Evolutionary conservation across 495 filamentous ascomycete species (phyloP).

Genomic region (Penicillium arizonense): DNA sequence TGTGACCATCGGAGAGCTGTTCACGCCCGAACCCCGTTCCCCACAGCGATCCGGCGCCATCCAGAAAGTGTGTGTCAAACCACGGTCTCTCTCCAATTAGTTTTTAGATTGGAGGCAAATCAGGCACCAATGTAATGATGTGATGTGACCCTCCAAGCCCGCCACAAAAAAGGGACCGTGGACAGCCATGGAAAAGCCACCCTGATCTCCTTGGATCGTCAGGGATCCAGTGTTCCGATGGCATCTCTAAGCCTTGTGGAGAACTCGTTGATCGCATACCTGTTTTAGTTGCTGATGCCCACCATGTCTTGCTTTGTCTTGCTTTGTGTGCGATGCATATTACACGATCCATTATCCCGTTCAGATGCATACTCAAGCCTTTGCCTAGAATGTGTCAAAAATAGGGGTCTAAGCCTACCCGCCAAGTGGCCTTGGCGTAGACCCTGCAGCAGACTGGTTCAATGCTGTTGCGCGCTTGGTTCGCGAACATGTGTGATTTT

Average conservation of each 20-base stretch:
- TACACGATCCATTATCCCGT: not conserved
- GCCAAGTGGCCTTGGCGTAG: not conserved
- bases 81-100: no score
- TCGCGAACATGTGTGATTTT: slow-evolving; percentile 1
- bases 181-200: not conserved
- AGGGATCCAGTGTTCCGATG: not conserved
- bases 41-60: no score
- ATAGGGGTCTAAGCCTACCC: not conserved
- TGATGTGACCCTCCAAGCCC: not conserved
- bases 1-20: no score
- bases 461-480: not conserved
- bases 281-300: not conserved
- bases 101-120: no score
- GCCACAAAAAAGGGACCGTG: not conserved
- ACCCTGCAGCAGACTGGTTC: not conserved
- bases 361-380: not conserved
- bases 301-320: not conserved
- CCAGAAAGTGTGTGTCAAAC: no score
- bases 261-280: not conserved
- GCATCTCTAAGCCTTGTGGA: slow-evolving; percentile 6
- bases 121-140: no score
- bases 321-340: no score
- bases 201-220: not conserved
- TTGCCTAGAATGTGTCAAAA: not conserved
- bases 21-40: no score